These are phyloP conservation scores for Epichloe festucae DNA, from an alignment of 2,329 filamentous ascomycete genomes.

Conservation along the genomic window DNA sequence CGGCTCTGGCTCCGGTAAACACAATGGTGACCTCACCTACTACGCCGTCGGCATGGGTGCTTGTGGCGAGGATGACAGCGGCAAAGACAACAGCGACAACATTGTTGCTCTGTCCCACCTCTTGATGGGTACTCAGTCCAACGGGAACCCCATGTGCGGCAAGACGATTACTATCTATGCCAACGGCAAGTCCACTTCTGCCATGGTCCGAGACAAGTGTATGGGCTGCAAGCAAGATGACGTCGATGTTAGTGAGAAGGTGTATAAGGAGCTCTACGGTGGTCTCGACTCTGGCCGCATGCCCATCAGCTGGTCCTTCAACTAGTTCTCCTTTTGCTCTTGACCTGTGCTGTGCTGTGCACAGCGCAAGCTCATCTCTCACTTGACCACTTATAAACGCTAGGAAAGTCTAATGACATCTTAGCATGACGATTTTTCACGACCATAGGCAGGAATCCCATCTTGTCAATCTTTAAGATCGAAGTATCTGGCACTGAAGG, in stretches of 20 bases:
- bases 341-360: slow-evolving; percentile 5
- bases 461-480: not conserved
- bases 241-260: slow-evolving; percentile 48
- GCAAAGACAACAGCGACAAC: slow-evolving; percentile 38
- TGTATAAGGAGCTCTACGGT: slow-evolving; percentile 41
- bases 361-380: slow-evolving; percentile 1
- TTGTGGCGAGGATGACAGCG: slow-evolving; percentile 52
- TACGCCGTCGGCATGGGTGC: slow-evolving; percentile 56
- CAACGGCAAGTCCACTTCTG: slow-evolving; percentile 44
- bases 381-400: not conserved
- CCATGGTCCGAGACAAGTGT: slow-evolving; percentile 62
- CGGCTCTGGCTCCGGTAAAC: slow-evolving; percentile 14
- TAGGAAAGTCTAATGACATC: not conserved
- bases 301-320: slow-evolving; percentile 34
- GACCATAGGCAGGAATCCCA: not conserved
- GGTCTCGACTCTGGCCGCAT: slow-evolving; percentile 30
- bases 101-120: slow-evolving; percentile 56
- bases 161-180: slow-evolving; percentile 50
- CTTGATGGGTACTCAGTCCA: slow-evolving; percentile 52
- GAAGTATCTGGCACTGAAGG: not conserved
- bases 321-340: slow-evolving; percentile 12
- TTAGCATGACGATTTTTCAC: slow-evolving; percentile 3
- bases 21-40: slow-evolving; percentile 58
- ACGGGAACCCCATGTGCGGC: slow-evolving; percentile 59
- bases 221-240: slow-evolving; percentile 44